Evolutionary conservation across 495 filamentous ascomycete species (phyloP).

Genomic region (Talaromyces ruber): DNA sequence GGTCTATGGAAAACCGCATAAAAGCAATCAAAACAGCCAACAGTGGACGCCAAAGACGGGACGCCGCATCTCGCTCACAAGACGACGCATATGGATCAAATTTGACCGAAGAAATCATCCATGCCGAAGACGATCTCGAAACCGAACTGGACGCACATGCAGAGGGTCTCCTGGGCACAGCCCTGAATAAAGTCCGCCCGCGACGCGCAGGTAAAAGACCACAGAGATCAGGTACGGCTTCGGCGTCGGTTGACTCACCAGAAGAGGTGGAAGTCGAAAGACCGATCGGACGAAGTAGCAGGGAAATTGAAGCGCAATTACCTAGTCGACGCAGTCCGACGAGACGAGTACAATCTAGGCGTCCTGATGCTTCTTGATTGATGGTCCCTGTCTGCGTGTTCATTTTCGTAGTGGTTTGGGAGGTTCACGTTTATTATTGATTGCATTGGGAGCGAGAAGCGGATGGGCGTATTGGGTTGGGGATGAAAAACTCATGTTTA

Average conservation of each 20-base stretch:
- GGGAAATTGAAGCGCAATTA: not conserved
- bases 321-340: slow-evolving; percentile 7
- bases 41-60: slow-evolving; percentile 21
- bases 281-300: not conserved
- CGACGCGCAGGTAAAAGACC: slow-evolving; percentile 13
- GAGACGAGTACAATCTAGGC: not conserved
- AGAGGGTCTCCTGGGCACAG: slow-evolving; percentile 26
- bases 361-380: slow-evolving; percentile 2
- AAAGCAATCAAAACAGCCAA: not conserved
- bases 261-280: slow-evolving; percentile 8
- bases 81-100: slow-evolving; percentile 18
- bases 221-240: slow-evolving; percentile 11
- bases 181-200: slow-evolving; percentile 26
- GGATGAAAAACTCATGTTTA: not conserved
- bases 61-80: slow-evolving; percentile 5
- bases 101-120: slow-evolving; percentile 30
- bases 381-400: not conserved
- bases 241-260: slow-evolving; percentile 3
- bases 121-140: slow-evolving; percentile 28
- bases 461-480: slow-evolving; percentile 2
- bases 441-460: slow-evolving; percentile 3
- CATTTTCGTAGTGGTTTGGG: not conserved
- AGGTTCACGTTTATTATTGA: not conserved
- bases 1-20: slow-evolving; percentile 36
- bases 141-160: slow-evolving; percentile 36